Base-by-base conservation (phyloP, 441 rosid genomes). In the California macrophylla region DNA sequence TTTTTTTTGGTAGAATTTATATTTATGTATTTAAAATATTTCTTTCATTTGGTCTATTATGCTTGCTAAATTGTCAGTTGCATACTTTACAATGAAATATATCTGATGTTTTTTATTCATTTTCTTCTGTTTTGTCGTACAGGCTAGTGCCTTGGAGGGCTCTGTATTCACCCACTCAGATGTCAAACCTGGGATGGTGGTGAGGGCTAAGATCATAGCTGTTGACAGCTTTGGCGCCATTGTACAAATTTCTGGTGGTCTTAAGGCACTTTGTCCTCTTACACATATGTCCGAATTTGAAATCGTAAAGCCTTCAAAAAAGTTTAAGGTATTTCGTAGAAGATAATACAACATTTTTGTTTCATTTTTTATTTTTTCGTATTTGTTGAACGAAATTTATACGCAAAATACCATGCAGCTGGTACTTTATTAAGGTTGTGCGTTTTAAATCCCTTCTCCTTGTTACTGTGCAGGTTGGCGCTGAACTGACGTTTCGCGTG, bases 261-360 rank as follows among this genome's bases (percentile, higher is more conserved):
- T 95, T 74, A 95, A 95, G 89, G 99, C 98, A 45, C 87, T 95
- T 76, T 95, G 99, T 81, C 99, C 99, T 67, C 87, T 89, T 68
- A 82, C 76, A 24, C 99, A 95, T 82, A 92, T 95, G 99, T 88
- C 99, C 80, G 99, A 92, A 79, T 83, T 89, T 82, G 98, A 92
- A 88, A 83, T 90, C 78, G 75, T 72, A 34, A 95, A 89, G 83
- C 98, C 97, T 58, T 77, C 89, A 64, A 92, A 90, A 81, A 95
- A 92, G 54, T 95, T 95, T 78, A 84, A 89, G 97, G 99, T 95
- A 66, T 70, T 67, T 65, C 67, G 52, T 71, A 62, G 68, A 71
- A 69, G 26, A 23, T 67, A 21, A 32, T 18, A 21, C 45, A 20
- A 9, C 38, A 32, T 65, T 65, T n/a, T 63, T 40, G 40, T 29